Base-by-base conservation (phyloP, 352 stramenopile species). In the Globisporangium camurandrum region DNA sequence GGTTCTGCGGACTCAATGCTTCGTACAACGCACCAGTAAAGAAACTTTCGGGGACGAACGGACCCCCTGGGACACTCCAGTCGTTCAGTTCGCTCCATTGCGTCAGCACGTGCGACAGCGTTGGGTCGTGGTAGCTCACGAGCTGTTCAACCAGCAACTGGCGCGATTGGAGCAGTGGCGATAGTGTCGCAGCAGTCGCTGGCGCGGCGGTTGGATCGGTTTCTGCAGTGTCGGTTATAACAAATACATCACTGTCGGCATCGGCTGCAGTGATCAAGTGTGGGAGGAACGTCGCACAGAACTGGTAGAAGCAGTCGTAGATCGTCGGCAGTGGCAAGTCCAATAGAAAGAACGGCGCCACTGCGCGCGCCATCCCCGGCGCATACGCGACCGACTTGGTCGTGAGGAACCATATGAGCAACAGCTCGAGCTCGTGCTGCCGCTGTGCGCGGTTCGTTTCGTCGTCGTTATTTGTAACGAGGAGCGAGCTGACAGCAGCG, bases 251-350 rank as follows among this genome's bases (percentile, higher is more conserved):
- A 20, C 28, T 46, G 11, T 11, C 20, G 11, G 17, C 39, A 28
- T 34, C 43, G 42, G 73, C 70, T 3, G 57, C 66, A 22, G 72
- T 79, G 9, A 90, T 71, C 60, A 90, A 78, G 30, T 88, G 74
- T 9, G 79, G 79, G 30, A 91, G 42, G 39, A 84, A 88, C 27
- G 64, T 69, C 27, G 77, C 76, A 45, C 80, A 88, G 51, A 84
- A 91, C 60, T 88, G 80, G 58, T 91, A 91, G 46, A 88, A 91
- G 62, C 80, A 91, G 66, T 91, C 80, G 59, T 91, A 91, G 46
- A 91, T 77, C 4, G 77, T 88, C 12, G 78, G 65, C 23, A 91
- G 61, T 28, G 80, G 73, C 54, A 91, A 70, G 36, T 84, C 61
- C 14, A 88, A 54, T 36, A 81, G 47, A 51, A 91, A 88, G 51